These are phyloP conservation scores for Gelatoporia subvermispora DNA, from an alignment of 768 basidiomycete species.

Conservation along the genomic window DNA sequence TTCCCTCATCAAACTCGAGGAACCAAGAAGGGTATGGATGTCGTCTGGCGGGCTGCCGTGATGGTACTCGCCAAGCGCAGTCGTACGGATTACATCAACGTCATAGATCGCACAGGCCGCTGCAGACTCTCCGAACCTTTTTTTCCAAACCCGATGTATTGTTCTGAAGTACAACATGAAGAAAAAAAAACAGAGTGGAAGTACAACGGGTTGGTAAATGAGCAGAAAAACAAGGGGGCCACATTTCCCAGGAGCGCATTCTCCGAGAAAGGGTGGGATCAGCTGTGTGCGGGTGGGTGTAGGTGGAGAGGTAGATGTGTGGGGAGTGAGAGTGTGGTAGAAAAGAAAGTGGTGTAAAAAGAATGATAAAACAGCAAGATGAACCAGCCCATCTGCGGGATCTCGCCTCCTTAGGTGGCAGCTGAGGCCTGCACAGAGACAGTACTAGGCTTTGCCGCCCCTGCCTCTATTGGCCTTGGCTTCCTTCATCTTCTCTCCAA, in stretches of 20 bases:
- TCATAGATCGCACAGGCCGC: no score
- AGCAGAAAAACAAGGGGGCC: background rate
- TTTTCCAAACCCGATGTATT: no score
- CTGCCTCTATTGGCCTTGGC: slow-evolving; percentile 60
- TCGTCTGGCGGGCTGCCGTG: no score
- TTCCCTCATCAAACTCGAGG: no score
- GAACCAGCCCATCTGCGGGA: slow-evolving; percentile 19
- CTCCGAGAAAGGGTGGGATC: background rate
- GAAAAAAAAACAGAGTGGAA: background rate
- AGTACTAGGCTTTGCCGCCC: slow-evolving; percentile 48
- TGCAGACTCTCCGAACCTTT: no score
- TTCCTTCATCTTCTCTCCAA: slow-evolving; percentile 66
- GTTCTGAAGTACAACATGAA: slow-evolving; percentile 7
- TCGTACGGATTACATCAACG: no score
- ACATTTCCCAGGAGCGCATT: no score
- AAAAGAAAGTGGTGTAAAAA: slow-evolving; percentile 11
- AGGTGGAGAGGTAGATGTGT: slow-evolving; percentile 1
- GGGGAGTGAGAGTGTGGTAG: slow-evolving; percentile 5
- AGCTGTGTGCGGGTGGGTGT: slow-evolving; percentile 14
- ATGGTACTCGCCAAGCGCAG: no score
- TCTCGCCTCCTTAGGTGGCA: slow-evolving; percentile 15
- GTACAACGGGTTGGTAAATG: background rate
- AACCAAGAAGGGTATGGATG: no score
- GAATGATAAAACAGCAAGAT: slow-evolving; percentile 13
- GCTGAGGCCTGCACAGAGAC: slow-evolving; percentile 12